Evolutionary conservation across 495 filamentous ascomycete genomes (phyloP).

Genomic region (Penicillium pulvis): DNA sequence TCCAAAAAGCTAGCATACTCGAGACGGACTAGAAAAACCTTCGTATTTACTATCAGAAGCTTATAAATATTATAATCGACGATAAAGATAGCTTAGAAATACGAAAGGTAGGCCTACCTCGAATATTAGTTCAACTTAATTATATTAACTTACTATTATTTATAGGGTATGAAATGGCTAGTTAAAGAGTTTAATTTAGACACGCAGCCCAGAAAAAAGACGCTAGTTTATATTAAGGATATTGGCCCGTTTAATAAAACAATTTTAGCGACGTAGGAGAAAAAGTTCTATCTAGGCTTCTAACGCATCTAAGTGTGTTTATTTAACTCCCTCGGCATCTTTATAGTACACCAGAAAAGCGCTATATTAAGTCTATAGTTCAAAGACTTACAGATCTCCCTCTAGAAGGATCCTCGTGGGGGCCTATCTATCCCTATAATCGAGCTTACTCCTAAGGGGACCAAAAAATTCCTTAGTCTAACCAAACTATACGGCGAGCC

Average conservation of each 20-base stretch:
- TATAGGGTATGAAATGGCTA: constrained; percentile 23
- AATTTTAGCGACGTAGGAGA: constrained; percentile 24
- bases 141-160: neutral
- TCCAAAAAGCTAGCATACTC: constrained; percentile 15
- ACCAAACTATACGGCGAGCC: constrained; percentile 16
- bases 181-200: constrained; percentile 16
- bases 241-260: constrained; percentile 26
- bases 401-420: constrained; percentile 22
- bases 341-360: constrained; percentile 20
- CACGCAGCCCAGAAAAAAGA: constrained; percentile 21
- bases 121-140: no score
- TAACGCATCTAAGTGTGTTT: constrained; percentile 24
- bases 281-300: constrained; percentile 24
- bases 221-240: constrained; percentile 25
- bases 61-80: no score
- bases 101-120: no score
- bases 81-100: no score
- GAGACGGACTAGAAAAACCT: constrained; percentile 22
- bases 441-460: constrained; percentile 15
- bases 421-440: constrained; percentile 16
- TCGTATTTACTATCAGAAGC: constrained; percentile 15
- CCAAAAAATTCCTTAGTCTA: constrained; percentile 16
- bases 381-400: constrained; percentile 24
- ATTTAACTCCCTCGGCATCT: constrained; percentile 18
- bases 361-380: constrained; percentile 25